Base-by-base conservation (phyloP, 2,329 filamentous ascomycete species). In the Ceratocystis destructans region DNA sequence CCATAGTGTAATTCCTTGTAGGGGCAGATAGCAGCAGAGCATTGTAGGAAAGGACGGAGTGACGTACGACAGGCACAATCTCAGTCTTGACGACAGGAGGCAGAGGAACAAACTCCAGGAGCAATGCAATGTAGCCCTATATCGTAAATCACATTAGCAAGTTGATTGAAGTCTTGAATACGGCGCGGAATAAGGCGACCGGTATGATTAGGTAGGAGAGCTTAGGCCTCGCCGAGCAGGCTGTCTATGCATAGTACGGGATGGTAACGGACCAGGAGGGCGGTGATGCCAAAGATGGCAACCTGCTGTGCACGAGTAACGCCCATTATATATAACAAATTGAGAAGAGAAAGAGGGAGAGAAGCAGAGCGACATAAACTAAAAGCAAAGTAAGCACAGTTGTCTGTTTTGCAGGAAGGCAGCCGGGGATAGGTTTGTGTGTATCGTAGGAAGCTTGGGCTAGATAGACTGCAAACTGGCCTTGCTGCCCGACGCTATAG, bases 71-170 rank as follows among this genome's bases (percentile, higher is more conserved):
- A 46, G 93, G 94, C 69, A 97, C 86, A 71, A 99, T 83, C 73
- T 97, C 85, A 69, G 87, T 82, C 76, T 96, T 91, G 67, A 96
- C 78, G 68, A 87, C 82, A 62, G 82, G 75, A 48, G 92, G 90
- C 33, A 96, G 82, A 44, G 92, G 90, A 62, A 96, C 81, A 68
- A 96, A 83, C 70, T 90, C 85, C 68, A 96, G 83, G 79, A 88
- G 94, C 69, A 93, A 85, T 64, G 88, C 87, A 68, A 96, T 85
- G 79, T 96, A 97, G 72, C 96, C 80, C 93, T 97, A 71, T 92
- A 96, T 17, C 12, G 57, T 2, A 17, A 44, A 25, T 3, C 33
- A 61, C 55, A 66, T 73, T 69, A 72, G 71, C 48, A 48, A 37
- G 22, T 17, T 15, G 12, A 8, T 6, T 3, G 1, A n/a, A 12